phyloP scores from a whole-genome alignment of 371 early-diverging fungal genomes.

The Rhizomucor pusillus region DNA sequence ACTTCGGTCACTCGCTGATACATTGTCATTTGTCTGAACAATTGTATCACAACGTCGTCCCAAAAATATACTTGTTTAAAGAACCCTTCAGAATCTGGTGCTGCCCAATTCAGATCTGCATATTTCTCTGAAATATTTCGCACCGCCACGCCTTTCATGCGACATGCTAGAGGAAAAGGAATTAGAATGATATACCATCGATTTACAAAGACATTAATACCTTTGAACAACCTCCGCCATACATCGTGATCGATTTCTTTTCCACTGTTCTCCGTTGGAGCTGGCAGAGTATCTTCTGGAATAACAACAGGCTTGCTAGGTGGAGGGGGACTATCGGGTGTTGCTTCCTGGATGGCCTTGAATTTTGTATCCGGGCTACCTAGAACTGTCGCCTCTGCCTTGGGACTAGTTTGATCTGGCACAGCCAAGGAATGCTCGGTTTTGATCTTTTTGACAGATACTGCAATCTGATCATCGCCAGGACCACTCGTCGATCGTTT shows the following conservation, averaged over 20 bases:
- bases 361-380: no score
- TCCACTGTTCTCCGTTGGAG: background rate
- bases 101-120: slow-evolving; percentile 34
- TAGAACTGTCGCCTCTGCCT: no score
- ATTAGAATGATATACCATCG: background rate
- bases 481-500: no score
- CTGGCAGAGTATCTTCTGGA: background rate
- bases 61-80: slow-evolving; percentile 51
- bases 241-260: slow-evolving; percentile 32
- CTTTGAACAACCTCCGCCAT: slow-evolving; percentile 33
- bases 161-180: slow-evolving; percentile 25
- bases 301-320: no score
- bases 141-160: slow-evolving; percentile 30
- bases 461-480: no score
- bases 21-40: slow-evolving; percentile 53
- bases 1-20: slow-evolving; percentile 53
- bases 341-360: no score
- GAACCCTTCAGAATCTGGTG: slow-evolving; percentile 49
- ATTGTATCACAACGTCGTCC: slow-evolving; percentile 44
- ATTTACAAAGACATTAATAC: no score
- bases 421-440: no score
- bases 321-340: no score
- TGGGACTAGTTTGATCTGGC: no score
- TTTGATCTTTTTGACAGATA: no score
- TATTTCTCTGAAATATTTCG: slow-evolving; percentile 30